A percentile compares a stretch with the other conserved stretches of the same genome.
Evolutionary conservation across 108 stramenopile species (phyloP).

Genomic region (Skeletonema menzelii): DNA sequence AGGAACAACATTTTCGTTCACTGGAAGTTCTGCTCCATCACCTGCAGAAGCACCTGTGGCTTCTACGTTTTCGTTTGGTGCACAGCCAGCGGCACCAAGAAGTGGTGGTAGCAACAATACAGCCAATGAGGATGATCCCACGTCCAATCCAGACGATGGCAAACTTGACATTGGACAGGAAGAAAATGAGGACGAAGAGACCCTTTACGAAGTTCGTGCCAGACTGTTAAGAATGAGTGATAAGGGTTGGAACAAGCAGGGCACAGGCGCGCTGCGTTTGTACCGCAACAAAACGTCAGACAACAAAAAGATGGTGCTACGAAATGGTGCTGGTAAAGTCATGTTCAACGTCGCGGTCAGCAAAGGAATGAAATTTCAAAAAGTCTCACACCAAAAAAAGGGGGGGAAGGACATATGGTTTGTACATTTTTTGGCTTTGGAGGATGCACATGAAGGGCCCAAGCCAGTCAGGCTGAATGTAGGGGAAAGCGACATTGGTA

Average conservation of each 20-base stretch:
- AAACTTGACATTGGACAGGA: conserved; percentile 33
- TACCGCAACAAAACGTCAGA: conserved; percentile 33
- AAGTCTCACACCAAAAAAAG: conserved; percentile 2
- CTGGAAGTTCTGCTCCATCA: not conserved
- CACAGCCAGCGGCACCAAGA: conserved; percentile 10
- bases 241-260: conserved; percentile 29
- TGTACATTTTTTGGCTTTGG: conserved; percentile 17
- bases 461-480: conserved; percentile 38
- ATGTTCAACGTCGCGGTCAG: conserved; percentile 33
- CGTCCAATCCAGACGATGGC: conserved; percentile 45
- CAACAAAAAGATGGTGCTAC: conserved; percentile 36
- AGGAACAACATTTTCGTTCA: conserved; percentile 7
- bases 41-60: not conserved
- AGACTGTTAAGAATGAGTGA: conserved; percentile 24
- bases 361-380: conserved; percentile 26
- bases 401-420: conserved; percentile 11
- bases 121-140: conserved; percentile 39
- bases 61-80: conserved; percentile 35
- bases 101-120: not conserved
- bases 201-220: conserved; percentile 31
- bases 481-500: conserved; percentile 1
- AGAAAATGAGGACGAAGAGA: conserved; percentile 35
- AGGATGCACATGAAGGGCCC: conserved; percentile 16
- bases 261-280: conserved; percentile 31
- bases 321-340: conserved; percentile 40